Percentiles rank a stretch among this genome's conserved stretches.
Conservation (phyloP, 2,329 filamentous ascomycete genomes). For the Colletotrichum godetiae region DNA sequence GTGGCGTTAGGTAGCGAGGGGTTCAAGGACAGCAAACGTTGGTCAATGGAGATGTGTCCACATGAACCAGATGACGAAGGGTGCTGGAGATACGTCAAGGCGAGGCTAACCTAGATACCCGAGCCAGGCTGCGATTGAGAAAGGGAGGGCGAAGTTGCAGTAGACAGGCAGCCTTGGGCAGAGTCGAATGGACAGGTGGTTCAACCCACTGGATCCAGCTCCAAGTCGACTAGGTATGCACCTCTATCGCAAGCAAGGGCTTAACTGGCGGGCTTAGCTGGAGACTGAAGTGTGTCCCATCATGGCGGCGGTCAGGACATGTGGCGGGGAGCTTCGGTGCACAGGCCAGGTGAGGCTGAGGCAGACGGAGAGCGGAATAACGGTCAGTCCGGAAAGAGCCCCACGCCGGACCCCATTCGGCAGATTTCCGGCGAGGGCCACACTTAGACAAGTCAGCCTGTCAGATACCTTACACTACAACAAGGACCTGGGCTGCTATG, state of each 20-base stretch:
- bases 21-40: slow-evolving; percentile 11
- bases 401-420: not conserved
- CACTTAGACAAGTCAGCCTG: not conserved
- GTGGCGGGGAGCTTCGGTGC: not conserved
- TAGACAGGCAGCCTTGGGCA: slow-evolving; percentile 12
- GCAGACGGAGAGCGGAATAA: not conserved
- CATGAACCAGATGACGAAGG: slow-evolving; percentile 14
- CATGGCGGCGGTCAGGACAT: not conserved
- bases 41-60: slow-evolving; percentile 32
- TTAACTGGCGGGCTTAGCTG: slow-evolving; percentile 5
- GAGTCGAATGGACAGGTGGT: slow-evolving; percentile 31
- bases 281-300: not conserved
- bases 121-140: slow-evolving; percentile 13
- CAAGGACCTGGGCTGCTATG: no score
- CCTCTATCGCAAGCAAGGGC: slow-evolving; percentile 11
- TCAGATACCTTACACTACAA: not conserved
- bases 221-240: slow-evolving; percentile 7
- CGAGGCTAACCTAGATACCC: slow-evolving; percentile 21
- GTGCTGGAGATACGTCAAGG: not conserved
- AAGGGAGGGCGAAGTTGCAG: slow-evolving; percentile 8
- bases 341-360: slow-evolving; percentile 9
- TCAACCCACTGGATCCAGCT: slow-evolving; percentile 24
- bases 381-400: not conserved
- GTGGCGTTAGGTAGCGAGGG: slow-evolving; percentile 32
- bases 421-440: not conserved